Evolutionary conservation across 1,284 basidiomycete genomes (phyloP).

Genomic region (Malassezia obtusa): DNA sequence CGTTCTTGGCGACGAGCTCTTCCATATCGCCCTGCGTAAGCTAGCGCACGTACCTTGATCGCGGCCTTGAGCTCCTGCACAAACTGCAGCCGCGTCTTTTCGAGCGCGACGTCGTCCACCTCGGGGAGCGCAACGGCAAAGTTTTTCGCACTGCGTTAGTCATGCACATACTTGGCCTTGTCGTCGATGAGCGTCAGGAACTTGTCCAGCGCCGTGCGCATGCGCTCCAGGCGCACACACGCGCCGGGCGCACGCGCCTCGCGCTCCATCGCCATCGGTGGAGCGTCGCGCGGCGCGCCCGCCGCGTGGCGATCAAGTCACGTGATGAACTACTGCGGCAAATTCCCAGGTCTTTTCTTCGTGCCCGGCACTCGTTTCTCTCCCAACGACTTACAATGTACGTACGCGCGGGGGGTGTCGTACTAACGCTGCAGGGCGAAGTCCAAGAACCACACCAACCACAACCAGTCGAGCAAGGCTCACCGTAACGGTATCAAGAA

Average conservation of each 20-base stretch:
- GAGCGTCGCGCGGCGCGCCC: background rate
- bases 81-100: conserved; percentile 27
- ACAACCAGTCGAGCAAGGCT: conserved; percentile 63
- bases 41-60: conserved; percentile 14
- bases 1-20: conserved; percentile 26
- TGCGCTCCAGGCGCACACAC: conserved; percentile 23
- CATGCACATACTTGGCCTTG: conserved; percentile 19
- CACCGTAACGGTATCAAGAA: conserved; percentile 69
- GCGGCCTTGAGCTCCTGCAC: conserved; percentile 29
- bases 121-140: conserved; percentile 26
- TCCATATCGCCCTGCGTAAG: conserved; percentile 21
- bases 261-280: conserved; percentile 1
- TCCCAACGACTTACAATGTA: conserved; percentile 12
- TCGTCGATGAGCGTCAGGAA: conserved; percentile 35
- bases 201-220: conserved; percentile 28
- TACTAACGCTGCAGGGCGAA: conserved; percentile 31
- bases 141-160: conserved; percentile 14
- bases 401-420: background rate
- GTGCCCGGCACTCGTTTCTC: background rate
- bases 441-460: conserved; percentile 46
- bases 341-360: conserved; percentile 17
- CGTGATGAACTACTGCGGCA: conserved; percentile 19
- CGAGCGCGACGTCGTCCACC: conserved; percentile 22
- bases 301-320: conserved; percentile 2
- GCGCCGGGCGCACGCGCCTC: background rate